Base-by-base conservation (phyloP, 257 asterid species). In the Craterostigma plantagineum region DNA sequence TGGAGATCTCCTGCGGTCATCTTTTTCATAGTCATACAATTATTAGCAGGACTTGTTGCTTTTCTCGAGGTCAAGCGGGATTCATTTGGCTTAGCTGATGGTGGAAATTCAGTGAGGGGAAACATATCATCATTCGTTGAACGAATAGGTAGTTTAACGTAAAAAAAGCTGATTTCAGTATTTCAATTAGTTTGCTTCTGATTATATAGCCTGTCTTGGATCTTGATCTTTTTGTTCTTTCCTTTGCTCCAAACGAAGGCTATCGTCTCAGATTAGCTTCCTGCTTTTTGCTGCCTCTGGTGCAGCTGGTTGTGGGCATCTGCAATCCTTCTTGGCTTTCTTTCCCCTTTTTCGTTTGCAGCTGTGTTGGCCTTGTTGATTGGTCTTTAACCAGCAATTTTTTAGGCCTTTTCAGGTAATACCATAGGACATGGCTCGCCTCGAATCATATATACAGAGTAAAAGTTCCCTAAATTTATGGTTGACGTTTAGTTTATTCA, bases 311-410 rank as follows among this genome's bases (percentile, higher is more conserved):
- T 52, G 75, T 67, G 34, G 98, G 98, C 62, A 90, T 90, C 63
- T 76, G 95, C 78, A 68, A 79, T 54, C 98, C 98, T 42, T 90
- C 95, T 60, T 90, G 98, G 98, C 86, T 90, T 60, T 90, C 92
- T 37, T 67, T 90, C 63, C 98, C 98, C 9, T 79, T 82, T 63
- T 90, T 90, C 46, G 60, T 79, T 49, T 79, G 92, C 73, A 90
- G 95, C 70, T 90, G 95, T 51, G 75, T 83, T 63, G 93, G 95
- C 35, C 91, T 90, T 48, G 94, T 90, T 48, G 86, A 79, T 66
- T 83, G 93, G 92, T 90, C 98, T 41, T 59, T 90, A 51, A 74
- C 95, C 35, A 83, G 98, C 87, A 90, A 90, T 64, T 90, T 90
- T 65, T 66, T 90, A 57, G 95, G 98, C 55, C 92, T 90, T 65